Percentiles rank a stretch among this genome's conserved stretches.
Conservation (phyloP, 495 filamentous ascomycete genomes). For the Penicillium ochrochloron region DNA sequence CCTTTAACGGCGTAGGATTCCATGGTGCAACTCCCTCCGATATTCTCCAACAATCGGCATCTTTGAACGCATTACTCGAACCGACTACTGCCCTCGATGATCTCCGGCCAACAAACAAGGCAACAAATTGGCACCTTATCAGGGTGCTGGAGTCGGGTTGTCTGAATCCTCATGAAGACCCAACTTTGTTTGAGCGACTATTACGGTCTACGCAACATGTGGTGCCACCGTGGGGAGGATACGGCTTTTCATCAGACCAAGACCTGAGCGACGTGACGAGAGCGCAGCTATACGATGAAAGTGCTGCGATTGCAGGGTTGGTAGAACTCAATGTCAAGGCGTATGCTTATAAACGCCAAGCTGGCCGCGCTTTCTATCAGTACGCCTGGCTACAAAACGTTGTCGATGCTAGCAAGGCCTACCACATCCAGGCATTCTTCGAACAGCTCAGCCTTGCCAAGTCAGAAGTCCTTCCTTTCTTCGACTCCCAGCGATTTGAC, state of each 20-base stretch:
- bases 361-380: conserved; percentile 34
- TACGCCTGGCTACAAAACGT: conserved; percentile 44
- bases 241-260: conserved; percentile 24
- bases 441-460: conserved; percentile 26
- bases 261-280: conserved; percentile 31
- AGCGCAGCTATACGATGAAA: conserved; percentile 44
- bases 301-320: conserved; percentile 41
- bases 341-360: conserved; percentile 31
- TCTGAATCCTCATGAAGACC: conserved; percentile 43
- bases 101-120: conserved; percentile 35
- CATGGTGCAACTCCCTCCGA: conserved; percentile 28
- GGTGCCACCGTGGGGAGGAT: conserved; percentile 43
- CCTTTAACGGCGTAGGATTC: conserved; percentile 39
- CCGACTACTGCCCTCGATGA: conserved; percentile 17
- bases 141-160: conserved; percentile 56
- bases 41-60: conserved; percentile 28
- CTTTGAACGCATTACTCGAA: conserved; percentile 36
- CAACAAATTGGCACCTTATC: conserved; percentile 54
- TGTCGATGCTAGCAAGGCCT: conserved; percentile 45
- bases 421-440: conserved; percentile 45
- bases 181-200: conserved; percentile 44
- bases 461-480: conserved; percentile 20
- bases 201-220: conserved; percentile 38
- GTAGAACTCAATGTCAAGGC: conserved; percentile 43
- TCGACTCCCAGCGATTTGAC: conserved; percentile 24